phyloP scores from a whole-genome alignment of 345 rosid species.

The Leavenworthia alabamica region DNA sequence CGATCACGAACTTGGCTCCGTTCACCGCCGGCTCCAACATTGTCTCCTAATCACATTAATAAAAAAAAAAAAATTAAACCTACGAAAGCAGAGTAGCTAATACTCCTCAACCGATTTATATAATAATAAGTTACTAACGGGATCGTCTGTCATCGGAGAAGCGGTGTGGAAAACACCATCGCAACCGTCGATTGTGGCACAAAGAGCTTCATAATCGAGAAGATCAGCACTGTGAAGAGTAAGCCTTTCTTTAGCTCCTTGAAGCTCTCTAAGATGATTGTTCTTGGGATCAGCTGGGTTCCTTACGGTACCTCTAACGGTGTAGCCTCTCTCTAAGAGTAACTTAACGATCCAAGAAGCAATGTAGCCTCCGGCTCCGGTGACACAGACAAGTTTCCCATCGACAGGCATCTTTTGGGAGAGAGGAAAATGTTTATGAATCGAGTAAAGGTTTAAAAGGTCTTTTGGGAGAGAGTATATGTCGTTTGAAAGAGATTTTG shows the following conservation, averaged over 20 bases:
- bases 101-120: background rate
- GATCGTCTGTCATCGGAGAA: slow-evolving; percentile 93
- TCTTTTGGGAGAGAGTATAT: background rate
- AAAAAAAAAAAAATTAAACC: background rate
- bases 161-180: slow-evolving; percentile 97
- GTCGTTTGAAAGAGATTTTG: slow-evolving; percentile 7
- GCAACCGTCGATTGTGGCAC: slow-evolving; percentile 66
- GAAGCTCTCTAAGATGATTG: slow-evolving; percentile 70
- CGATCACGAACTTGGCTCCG: slow-evolving; percentile 77
- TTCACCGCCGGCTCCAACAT: slow-evolving; percentile 97
- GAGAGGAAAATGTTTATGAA: background rate
- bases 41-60: slow-evolving; percentile 49
- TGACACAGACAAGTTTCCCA: slow-evolving; percentile 74
- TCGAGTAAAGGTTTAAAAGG: background rate
- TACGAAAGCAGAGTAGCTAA: background rate
- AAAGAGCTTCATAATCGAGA: slow-evolving; percentile 59
- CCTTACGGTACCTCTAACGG: slow-evolving; percentile 76
- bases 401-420: slow-evolving; percentile 38
- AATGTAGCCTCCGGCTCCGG: slow-evolving; percentile 97
- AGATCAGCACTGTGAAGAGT: slow-evolving; percentile 71
- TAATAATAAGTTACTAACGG: slow-evolving; percentile 49
- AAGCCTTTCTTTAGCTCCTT: slow-evolving; percentile 85
- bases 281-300: slow-evolving; percentile 94
- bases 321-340: slow-evolving; percentile 71
- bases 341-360: slow-evolving; percentile 95